Evolutionary conservation across 257 asterid species (phyloP), one percentile per base, ranked within the genome.

Genomic region (Pogostemon cablin): DNA sequence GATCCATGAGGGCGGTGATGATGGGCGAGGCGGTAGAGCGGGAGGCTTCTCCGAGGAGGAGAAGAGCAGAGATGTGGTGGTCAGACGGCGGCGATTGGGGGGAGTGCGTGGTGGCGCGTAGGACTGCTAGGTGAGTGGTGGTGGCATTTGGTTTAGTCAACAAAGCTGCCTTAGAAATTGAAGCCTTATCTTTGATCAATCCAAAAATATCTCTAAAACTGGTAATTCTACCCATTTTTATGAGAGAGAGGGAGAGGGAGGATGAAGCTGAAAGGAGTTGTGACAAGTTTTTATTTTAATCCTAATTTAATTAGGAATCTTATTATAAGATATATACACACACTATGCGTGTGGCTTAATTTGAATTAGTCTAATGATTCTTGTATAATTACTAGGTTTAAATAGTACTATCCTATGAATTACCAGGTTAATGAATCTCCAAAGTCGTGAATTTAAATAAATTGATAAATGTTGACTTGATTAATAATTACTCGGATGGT

Each of bases 11-110:
- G 85, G 90, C 69, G 78, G 80, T 12, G 76, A 88, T 69, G 17
- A 90, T 70, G 40, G 85, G 38, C 7, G 96, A 89, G 52, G 96
- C 96, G 74, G 90, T 81, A 80, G 85, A 79, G 79, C 96, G 98
- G 12, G 98, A 88, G 81, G 85, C 40, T 54, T 90, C 80, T 0
- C 96, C 96, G 55, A 84, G 86, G 64, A 82, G 55, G 56, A 89
- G 88, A 50, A 92, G 77, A 75, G 85, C 38, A 75, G 93, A 72
- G 76, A 87, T 1, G 68, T 75, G 87, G 76, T 47, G 79, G 80
- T 83, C 84, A 0, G 75, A 72, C 0, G 86, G 88, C 0, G 91
- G 87, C 7, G 83, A n/a, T 15, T 85, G 73, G 2, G 89, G 89
- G 2, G 82, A 46, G 83, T 90, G 98, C 41, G 90, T 63, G 62